Evolutionary conservation across 495 filamentous ascomycete genomes (phyloP), one percentile per base, ranked within the genome.

Genomic region (Neurospora sp.): DNA sequence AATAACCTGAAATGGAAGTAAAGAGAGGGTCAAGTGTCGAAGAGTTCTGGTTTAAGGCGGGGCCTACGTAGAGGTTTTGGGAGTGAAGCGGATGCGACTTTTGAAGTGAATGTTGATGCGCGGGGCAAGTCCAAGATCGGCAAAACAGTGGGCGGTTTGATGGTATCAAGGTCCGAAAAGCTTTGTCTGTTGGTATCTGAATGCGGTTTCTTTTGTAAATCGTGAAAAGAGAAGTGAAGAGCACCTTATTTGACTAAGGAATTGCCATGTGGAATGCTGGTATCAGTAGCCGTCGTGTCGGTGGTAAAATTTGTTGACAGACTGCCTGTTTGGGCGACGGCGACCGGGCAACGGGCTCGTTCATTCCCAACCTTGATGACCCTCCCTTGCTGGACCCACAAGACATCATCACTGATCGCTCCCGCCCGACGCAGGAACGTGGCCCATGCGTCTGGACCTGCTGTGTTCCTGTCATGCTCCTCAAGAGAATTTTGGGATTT

Each of bases 281-380:
- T 3, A 65, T 4, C 14, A 16, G 22, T 35, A 65, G 53, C 27
- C 27, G 27, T 65, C 12, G 27, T 65, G 53, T 65, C 53, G 53
- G 53, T 65, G 53, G 27, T 65, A 75, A 74, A 78, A 76, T 74
- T 75, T 77, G 75, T 77, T 75, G 72, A 76, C 77, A 79, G 59
- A 78, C 68, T 80, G 72, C 78, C 75, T 20, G 31, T 72, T 78
- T 75, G 68, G 75, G 78, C 65, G 73, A 42, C 59, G 45, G 69
- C 65, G 69, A 68, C 78, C 70, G 44, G 77, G 79, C 78, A 79
- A 81, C 79, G 42, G 53, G 18, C n/a, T 70, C 73, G 72, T 72
- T 69, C 71, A 42, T 72, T 72, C 71, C 71, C 37, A 18, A 44
- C 31, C 35, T 31, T 14, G 35, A 39, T 61, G 44, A 40, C 70